These are phyloP conservation scores for Calycina herbarum DNA, from an alignment of 2,329 filamentous ascomycete genomes.

Conservation along the genomic window DNA sequence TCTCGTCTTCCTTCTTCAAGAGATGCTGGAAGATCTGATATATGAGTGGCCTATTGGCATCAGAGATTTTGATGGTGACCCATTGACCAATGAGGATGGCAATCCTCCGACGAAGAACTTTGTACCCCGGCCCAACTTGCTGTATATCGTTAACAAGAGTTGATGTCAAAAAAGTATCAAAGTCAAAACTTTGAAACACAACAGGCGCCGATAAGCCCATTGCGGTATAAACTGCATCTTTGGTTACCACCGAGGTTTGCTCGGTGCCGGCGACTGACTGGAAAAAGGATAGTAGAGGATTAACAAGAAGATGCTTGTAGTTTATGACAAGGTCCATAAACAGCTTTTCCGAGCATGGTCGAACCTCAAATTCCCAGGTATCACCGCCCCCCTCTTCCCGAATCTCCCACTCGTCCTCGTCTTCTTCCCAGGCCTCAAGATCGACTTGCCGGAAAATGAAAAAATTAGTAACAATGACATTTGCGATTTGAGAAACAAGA, in stretches of 20 bases:
- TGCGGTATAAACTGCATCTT: conserved; percentile 93
- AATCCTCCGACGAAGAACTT: conserved; percentile 82
- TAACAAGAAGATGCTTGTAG: conserved; percentile 78
- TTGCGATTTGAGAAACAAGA: conserved; percentile 79
- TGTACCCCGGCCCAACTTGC: conserved; percentile 60
- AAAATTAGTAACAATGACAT: conserved; percentile 80
- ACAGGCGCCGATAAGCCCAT: conserved; percentile 83
- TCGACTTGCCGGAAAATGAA: conserved; percentile 86
- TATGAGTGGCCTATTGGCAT: conserved; percentile 68
- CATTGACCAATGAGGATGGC: conserved; percentile 88
- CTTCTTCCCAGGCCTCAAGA: conserved; percentile 88
- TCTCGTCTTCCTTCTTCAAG: conserved; percentile 70
- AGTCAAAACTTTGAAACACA: conserved; percentile 74
- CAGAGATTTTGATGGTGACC: conserved; percentile 75
- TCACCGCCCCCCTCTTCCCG: conserved; percentile 82
- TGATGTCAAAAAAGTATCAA: conserved; percentile 73
- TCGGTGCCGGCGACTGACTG: conserved; percentile 67
- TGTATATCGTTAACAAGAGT: conserved; percentile 80
- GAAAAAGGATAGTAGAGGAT: conserved; percentile 82
- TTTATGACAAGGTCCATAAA: conserved; percentile 89
- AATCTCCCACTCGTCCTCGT: conserved; percentile 93
- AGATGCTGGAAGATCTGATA: conserved; percentile 91
- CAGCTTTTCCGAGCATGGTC: conserved; percentile 89
- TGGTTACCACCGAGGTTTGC: conserved; percentile 70
- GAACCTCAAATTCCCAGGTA: conserved; percentile 88